phyloP scores from a whole-genome alignment of 2,329 filamentous ascomycete genomes.

The Akanthomyces uredinophilus region DNA sequence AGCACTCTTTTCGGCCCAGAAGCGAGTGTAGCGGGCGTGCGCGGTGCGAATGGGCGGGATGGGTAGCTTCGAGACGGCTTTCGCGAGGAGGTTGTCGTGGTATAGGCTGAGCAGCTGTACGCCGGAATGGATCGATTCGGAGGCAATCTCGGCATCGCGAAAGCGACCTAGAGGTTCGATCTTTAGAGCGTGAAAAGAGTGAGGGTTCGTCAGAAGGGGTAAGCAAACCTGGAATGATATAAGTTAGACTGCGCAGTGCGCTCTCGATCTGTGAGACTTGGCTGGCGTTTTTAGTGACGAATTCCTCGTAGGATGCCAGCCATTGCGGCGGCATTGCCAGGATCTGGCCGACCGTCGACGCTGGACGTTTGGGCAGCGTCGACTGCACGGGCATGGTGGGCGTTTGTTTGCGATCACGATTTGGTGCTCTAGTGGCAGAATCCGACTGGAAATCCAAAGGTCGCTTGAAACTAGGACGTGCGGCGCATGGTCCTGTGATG shows the following conservation, averaged over 20 bases:
- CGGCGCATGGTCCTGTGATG: background rate
- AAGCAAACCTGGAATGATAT: slow-evolving; percentile 76
- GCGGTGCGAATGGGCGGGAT: slow-evolving; percentile 48
- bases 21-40: slow-evolving; percentile 62
- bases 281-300: slow-evolving; percentile 90
- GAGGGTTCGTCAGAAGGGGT: background rate
- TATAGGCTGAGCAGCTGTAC: slow-evolving; percentile 89
- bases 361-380: slow-evolving; percentile 15
- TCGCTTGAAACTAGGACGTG: background rate
- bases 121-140: slow-evolving; percentile 83
- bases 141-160: slow-evolving; percentile 88
- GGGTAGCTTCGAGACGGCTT: slow-evolving; percentile 54
- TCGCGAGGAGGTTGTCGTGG: slow-evolving; percentile 80
- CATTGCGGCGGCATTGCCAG: slow-evolving; percentile 59
- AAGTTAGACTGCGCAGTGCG: slow-evolving; percentile 84
- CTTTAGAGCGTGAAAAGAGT: background rate
- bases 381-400: slow-evolving; percentile 14
- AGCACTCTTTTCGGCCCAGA: slow-evolving; percentile 58
- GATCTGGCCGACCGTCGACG: slow-evolving; percentile 29
- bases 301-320: slow-evolving; percentile 73
- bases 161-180: slow-evolving; percentile 58
- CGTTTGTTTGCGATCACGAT: background rate
- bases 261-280: slow-evolving; percentile 95
- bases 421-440: too few relatives aligned
- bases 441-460: background rate